Conservation (phyloP, 306 rosid species). For the Vicia faba region DNA sequence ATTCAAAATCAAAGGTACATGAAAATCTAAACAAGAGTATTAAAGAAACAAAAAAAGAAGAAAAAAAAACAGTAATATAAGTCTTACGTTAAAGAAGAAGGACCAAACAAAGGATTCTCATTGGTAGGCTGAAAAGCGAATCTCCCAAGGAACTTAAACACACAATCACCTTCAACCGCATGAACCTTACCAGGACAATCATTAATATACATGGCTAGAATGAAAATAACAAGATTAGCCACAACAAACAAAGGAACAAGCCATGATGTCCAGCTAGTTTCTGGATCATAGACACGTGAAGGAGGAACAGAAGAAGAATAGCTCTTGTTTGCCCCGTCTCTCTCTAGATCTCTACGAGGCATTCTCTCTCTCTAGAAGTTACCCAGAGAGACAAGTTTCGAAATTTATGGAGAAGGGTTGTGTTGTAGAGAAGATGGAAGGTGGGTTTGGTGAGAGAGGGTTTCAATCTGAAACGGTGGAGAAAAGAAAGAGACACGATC, state of each 20-base stretch:
- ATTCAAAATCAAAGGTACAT: constrained; percentile 6
- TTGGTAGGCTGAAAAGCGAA: constrained; percentile 74
- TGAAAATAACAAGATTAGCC: constrained; percentile 60
- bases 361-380: constrained; percentile 25
- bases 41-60: neutral
- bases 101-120: constrained; percentile 84
- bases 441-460: constrained; percentile 32
- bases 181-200: constrained; percentile 62
- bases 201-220: constrained; percentile 68
- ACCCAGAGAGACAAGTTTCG: neutral
- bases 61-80: neutral
- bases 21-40: neutral
- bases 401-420: constrained; percentile 1
- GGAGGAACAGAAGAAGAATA: constrained; percentile 13
- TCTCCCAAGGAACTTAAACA: constrained; percentile 57
- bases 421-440: neutral
- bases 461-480: constrained; percentile 37
- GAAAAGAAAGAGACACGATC: neutral
- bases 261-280: constrained; percentile 80
- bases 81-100: constrained; percentile 75
- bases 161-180: constrained; percentile 51
- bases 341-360: constrained; percentile 65
- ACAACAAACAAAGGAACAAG: constrained; percentile 71
- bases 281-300: constrained; percentile 47
- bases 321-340: constrained; percentile 49